phyloP scores from a whole-genome alignment of 164 flowering plant species.

The Sextonia rubra region DNA sequence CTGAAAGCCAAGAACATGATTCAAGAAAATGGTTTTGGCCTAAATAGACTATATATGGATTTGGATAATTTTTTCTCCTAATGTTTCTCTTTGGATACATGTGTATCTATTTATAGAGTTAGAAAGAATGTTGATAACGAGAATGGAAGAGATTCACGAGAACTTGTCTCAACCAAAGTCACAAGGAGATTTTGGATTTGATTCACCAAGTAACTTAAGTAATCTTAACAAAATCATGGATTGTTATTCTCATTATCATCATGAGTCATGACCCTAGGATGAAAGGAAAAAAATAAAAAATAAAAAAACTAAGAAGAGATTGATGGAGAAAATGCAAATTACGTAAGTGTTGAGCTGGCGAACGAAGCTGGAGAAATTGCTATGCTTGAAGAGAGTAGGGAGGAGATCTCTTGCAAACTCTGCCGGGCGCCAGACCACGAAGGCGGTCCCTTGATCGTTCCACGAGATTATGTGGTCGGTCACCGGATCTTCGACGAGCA shows the following conservation, averaged over 20 bases:
- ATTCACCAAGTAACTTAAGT: no score
- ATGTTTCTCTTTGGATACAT: no score
- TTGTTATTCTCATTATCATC: background rate
- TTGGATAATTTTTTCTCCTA: no score
- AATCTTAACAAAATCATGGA: no score
- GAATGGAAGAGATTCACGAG: no score
- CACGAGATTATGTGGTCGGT: slow-evolving; percentile 65
- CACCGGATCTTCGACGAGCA: slow-evolving; percentile 63
- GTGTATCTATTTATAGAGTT: no score
- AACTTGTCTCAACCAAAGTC: no score
- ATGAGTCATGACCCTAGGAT: no score
- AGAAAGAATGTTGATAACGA: no score
- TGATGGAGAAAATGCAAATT: background rate
- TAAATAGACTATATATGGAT: background rate
- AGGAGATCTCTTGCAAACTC: slow-evolving; percentile 78
- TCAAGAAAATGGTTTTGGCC: background rate
- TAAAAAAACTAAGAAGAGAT: no score
- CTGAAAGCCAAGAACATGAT: slow-evolving; percentile 13
- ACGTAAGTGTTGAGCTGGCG: slow-evolving; percentile 90
- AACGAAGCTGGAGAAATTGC: slow-evolving; percentile 91
- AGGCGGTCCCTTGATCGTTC: slow-evolving; percentile 64
- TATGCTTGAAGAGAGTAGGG: slow-evolving; percentile 77
- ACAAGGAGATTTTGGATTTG: no score
- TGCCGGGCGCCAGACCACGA: slow-evolving; percentile 77
- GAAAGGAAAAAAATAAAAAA: background rate